Base-by-base conservation (phyloP, 78 protist species). In the Dictyostelium firmibasis region DNA sequence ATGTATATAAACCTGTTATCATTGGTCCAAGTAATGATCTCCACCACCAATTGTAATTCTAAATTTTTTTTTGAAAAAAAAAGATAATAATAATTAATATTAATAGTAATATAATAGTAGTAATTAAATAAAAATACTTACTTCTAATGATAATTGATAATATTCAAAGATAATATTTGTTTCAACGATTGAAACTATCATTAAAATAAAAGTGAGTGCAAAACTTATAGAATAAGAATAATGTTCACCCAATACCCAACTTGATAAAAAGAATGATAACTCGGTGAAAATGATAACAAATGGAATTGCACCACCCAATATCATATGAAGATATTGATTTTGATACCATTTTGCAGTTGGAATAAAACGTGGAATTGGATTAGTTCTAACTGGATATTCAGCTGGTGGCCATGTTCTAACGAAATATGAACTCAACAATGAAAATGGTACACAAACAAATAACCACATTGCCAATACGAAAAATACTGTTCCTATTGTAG, bases 41-140 rank as follows among this genome's bases (percentile, higher is more conserved):
- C 94, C 94, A 89, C 94, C 94, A 89, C 94, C 94, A 89, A 81
- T 81, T 89, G 33, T 89, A 89, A 81, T 89, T 84, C 92, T 86
- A 57, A 16, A 36, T 33, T 76, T 47, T 1, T n/a, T n/a, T n/a
- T n/a, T n/a, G n/a, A 50, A 50, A 50, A 1, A 8, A 8, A 8
- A 35, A 14, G 18, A 18, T 7, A 75, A 31, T n/a, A 38, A 20
- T 7, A 75, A 57, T n/a, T n/a, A 57, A 57, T 9, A 50, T 14
- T 50, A 50, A 50, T 4, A 23, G 0, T 11, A 41, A 1, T 4
- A 75, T 6, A 18, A 60, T 60, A 4, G 1, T 60, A 4, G 4
- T 60, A 9, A 69, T n/a, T 70, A 41, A 67, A 10, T 53, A 13
- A 23, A 4, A 84, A 13, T 6, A 77, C 76, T 43, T 86, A 77